Percentiles rank a stretch among this genome's conserved stretches.
Conservation (phyloP, 116 monocot genomes). For the Papilionanthe hybrid region DNA sequence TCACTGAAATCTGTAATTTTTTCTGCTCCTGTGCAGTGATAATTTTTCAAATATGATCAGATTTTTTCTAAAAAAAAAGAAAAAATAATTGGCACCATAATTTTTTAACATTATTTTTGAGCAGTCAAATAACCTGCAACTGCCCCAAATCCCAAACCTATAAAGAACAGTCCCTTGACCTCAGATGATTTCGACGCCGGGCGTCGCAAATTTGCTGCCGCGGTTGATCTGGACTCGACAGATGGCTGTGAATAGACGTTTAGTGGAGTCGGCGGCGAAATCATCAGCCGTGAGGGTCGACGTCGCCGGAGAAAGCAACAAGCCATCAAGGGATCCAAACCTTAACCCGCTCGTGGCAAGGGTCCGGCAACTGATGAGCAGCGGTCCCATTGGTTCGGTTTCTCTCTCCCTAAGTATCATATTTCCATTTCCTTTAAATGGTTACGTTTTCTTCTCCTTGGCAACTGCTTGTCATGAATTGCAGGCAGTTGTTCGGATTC, state of each 20-base stretch:
- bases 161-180: no score
- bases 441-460: background rate
- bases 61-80: no score
- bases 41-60: no score
- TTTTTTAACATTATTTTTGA: no score
- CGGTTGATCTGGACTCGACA: background rate
- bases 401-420: background rate
- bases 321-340: background rate
- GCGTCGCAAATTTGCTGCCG: background rate
- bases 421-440: background rate
- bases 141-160: no score
- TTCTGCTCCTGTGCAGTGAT: no score
- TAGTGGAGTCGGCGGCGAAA: background rate
- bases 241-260: background rate
- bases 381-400: background rate
- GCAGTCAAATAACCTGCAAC: no score
- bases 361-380: background rate
- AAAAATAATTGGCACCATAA: no score
- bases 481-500: background rate
- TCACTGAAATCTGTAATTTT: no score
- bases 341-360: background rate
- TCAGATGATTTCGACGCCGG: no score
- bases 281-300: background rate
- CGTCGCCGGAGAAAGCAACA: background rate
- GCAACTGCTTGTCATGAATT: background rate